These are phyloP conservation scores for Aspergillus piperis DNA, from an alignment of 2,329 filamentous ascomycete genomes.

Conservation along the genomic window DNA sequence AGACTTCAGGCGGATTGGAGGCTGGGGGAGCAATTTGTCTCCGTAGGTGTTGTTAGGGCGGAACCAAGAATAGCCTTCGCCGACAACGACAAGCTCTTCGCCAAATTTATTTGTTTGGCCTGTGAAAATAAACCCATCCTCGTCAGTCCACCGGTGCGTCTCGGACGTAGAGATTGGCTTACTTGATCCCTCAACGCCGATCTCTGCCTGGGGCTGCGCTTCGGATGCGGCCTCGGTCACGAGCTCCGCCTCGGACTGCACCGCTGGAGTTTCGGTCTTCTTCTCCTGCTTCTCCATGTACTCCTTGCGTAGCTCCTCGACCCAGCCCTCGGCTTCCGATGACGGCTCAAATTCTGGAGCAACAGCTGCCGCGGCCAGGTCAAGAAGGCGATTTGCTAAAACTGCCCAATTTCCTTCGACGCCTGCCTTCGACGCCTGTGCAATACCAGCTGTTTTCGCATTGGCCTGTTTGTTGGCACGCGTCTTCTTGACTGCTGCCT, in stretches of 20 bases:
- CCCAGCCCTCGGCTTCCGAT: conserved; percentile 17
- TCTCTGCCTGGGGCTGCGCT: background rate
- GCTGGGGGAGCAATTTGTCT: conserved; percentile 26
- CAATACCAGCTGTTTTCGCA: background rate
- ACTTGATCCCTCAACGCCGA: conserved; percentile 14
- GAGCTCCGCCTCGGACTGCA: background rate
- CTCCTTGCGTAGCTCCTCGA: conserved; percentile 18
- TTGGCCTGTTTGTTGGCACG: background rate
- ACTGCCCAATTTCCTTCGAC: conserved; percentile 6
- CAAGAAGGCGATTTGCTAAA: conserved; percentile 18
- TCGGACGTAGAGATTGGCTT: conserved; percentile 18
- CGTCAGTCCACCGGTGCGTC: conserved; percentile 29
- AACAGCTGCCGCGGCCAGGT: conserved; percentile 20
- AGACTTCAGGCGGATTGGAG: conserved; percentile 30
- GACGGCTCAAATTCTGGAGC: conserved; percentile 14
- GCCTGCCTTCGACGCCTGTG: background rate
- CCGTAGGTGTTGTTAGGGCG: conserved; percentile 32
- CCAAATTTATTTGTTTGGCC: conserved; percentile 31
- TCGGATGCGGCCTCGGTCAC: background rate
- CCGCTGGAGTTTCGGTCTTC: background rate
- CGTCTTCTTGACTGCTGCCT: background rate
- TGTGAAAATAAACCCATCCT: conserved; percentile 34
- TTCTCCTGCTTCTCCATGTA: conserved; percentile 9
- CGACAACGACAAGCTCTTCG: conserved; percentile 31
- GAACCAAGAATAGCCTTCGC: conserved; percentile 26